phyloP scores from a whole-genome alignment of 2,329 filamentous ascomycete species.

The Fusarium piperis region DNA sequence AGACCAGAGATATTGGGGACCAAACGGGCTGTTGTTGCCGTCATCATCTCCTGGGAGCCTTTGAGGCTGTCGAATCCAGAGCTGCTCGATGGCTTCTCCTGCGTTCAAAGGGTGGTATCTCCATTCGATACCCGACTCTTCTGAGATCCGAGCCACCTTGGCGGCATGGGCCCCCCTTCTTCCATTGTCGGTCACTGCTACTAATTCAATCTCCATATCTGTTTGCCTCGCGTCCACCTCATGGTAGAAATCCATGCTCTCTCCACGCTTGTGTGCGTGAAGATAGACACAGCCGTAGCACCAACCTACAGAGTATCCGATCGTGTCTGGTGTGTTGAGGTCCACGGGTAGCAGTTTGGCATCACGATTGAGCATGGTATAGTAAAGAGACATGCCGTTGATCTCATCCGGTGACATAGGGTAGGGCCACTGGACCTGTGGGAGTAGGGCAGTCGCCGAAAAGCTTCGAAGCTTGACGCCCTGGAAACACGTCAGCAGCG shows the following conservation, averaged over 20 bases:
- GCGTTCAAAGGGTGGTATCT: slow-evolving; percentile 1
- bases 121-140: slow-evolving; percentile 7
- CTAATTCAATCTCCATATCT: neutral
- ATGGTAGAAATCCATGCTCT: slow-evolving; percentile 10
- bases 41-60: neutral
- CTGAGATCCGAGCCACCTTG: neutral
- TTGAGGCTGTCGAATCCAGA: slow-evolving; percentile 11
- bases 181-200: neutral
- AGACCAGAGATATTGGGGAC: neutral
- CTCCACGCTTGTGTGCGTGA: slow-evolving; percentile 2
- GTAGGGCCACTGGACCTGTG: slow-evolving; percentile 9
- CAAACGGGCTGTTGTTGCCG: neutral
- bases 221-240: neutral
- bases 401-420: slow-evolving; percentile 3
- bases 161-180: neutral
- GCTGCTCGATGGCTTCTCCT: slow-evolving; percentile 12
- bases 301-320: slow-evolving; percentile 27
- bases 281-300: neutral
- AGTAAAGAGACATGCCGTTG: slow-evolving; percentile 1
- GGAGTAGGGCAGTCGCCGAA: neutral
- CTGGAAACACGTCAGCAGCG: slow-evolving; percentile 5
- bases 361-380: neutral
- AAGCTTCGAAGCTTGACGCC: slow-evolving; percentile 22
- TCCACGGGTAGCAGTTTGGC: slow-evolving; percentile 12
- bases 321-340: slow-evolving; percentile 8